A percentile compares a stretch with the other conserved stretches of the same genome.
phyloP scores from a whole-genome alignment of 371 early-diverging fungal species.

The Fennellomyces sp. region DNA sequence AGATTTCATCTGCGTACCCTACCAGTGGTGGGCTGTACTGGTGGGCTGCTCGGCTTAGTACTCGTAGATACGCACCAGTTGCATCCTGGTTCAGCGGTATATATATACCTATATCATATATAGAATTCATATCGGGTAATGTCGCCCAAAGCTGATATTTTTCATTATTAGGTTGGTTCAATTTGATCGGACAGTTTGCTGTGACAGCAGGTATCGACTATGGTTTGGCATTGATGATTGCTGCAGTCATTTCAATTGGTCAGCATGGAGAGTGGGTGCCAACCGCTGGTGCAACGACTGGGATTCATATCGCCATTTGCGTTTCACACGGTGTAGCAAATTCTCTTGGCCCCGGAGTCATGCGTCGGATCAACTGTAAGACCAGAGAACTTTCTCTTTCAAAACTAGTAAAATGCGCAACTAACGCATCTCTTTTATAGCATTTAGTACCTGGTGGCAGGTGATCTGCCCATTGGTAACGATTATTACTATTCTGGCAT shows the following conservation, averaged over 20 bases:
- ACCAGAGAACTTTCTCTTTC: too few relatives aligned
- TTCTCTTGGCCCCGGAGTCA: constrained; percentile 48
- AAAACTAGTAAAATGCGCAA: constrained; percentile 41
- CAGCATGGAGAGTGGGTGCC: constrained; percentile 45
- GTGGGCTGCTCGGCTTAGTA: constrained; percentile 55
- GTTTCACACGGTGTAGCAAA: constrained; percentile 60
- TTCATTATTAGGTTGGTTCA: constrained; percentile 26
- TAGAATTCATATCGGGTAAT: too few relatives aligned
- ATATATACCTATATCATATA: too few relatives aligned
- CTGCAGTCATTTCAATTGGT: constrained; percentile 48
- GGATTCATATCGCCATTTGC: constrained; percentile 55
- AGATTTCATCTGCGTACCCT: constrained; percentile 71
- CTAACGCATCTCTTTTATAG: constrained; percentile 15
- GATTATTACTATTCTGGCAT: constrained; percentile 32
- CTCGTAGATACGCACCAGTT: constrained; percentile 31
- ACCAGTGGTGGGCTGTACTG: constrained; percentile 73
- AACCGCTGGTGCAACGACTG: constrained; percentile 40
- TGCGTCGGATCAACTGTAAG: constrained; percentile 53
- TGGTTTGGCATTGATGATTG: constrained; percentile 54
- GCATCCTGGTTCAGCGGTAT: constrained; percentile 46
- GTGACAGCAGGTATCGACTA: constrained; percentile 58
- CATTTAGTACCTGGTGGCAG: constrained; percentile 43
- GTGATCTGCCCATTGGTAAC: constrained; percentile 36
- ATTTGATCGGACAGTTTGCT: constrained; percentile 46
- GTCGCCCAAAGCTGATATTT: neutral